Evolutionary conservation across 2,329 filamentous ascomycete species (phyloP).

Genomic region (Cytospora mali): DNA sequence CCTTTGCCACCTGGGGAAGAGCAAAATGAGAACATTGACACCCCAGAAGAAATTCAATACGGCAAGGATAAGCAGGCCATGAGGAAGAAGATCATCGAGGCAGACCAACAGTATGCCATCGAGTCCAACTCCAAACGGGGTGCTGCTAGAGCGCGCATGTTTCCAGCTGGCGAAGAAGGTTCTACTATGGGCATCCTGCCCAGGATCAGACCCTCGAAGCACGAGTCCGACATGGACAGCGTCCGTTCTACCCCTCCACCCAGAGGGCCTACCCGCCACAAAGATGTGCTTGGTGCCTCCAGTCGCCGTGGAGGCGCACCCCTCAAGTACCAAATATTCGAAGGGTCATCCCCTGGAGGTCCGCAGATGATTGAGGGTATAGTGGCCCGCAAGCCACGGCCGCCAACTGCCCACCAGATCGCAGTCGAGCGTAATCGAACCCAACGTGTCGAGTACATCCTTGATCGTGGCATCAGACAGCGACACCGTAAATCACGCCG

Average conservation of each 20-base stretch:
- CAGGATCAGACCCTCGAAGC: conserved; percentile 64
- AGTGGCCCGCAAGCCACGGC: conserved; percentile 66
- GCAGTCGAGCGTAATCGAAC: conserved; percentile 79
- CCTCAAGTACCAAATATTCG: conserved; percentile 62
- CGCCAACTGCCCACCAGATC: conserved; percentile 79
- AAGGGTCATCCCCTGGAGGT: conserved; percentile 62
- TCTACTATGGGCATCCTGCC: conserved; percentile 60
- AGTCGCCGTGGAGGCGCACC: conserved; percentile 48
- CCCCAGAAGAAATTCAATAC: conserved; percentile 68
- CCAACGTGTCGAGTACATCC: conserved; percentile 78
- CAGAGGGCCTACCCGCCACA: conserved; percentile 40
- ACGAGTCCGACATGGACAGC: conserved; percentile 59
- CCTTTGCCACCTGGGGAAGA: conserved; percentile 68
- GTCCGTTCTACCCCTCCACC: conserved; percentile 56
- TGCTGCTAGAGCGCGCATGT: conserved; percentile 38
- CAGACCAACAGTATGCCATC: conserved; percentile 70
- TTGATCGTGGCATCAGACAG: conserved; percentile 72
- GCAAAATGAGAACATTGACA: conserved; percentile 73
- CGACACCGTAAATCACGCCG: conserved; percentile 67
- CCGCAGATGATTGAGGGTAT: conserved; percentile 57
- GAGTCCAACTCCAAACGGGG: conserved; percentile 63
- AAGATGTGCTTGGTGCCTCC: conserved; percentile 40
- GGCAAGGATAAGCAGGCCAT: conserved; percentile 74
- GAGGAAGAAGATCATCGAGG: conserved; percentile 72
- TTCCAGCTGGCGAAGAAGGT: conserved; percentile 49